Base-by-base conservation (phyloP, 805 yeast genomes). In the Danielia oregonensis region DNA sequence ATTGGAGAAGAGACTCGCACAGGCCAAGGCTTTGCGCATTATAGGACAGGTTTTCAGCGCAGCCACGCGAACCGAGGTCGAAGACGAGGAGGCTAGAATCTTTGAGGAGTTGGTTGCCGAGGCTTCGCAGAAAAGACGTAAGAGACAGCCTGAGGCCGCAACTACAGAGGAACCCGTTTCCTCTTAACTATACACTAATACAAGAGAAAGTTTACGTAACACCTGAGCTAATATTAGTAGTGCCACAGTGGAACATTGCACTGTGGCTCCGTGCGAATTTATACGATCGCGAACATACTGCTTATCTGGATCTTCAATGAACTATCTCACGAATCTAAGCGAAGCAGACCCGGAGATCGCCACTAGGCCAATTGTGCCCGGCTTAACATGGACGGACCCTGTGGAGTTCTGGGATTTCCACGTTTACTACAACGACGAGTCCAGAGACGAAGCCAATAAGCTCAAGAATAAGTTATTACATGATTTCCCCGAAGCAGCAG, bases 1-100 rank as follows among this genome's bases (percentile, higher is more conserved):
- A 4, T 45, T 69, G 27, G 63, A 61, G 6, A 72, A 65, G 7
- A 57, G 80, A 32, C 53, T 74, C 5, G 72, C 73, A 36, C 65
- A 91, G 44, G 93, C 93, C 5, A 78, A 75, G 44, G 74, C 78
- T 2, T 57, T 85, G 51, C 60, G 72, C 21, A 44, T 78, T 12
- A 63, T 85, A 40, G 93, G 91, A 4, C 70, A 66, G 16, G 80
- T 80, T 11, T 85, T 85, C 58, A 59, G 64, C 15, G 61, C 65
- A 18, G 73, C 81, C 0, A 67, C 72, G 31, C 70, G 94, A 57
- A 73, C 82, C 6, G 76, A 78, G 40, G 78, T 68, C 23, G 89
- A 83, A 51, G 86, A 76, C 37, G 84, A 77, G 50, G 93, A 83
- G 46, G 86, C 86, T 3, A 76, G 83, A 44, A 70, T 85, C 6